Evolutionary conservation across 202 grass and related monocot genomes (phyloP).

Genomic region (Thinopyrum obtusiflorum): DNA sequence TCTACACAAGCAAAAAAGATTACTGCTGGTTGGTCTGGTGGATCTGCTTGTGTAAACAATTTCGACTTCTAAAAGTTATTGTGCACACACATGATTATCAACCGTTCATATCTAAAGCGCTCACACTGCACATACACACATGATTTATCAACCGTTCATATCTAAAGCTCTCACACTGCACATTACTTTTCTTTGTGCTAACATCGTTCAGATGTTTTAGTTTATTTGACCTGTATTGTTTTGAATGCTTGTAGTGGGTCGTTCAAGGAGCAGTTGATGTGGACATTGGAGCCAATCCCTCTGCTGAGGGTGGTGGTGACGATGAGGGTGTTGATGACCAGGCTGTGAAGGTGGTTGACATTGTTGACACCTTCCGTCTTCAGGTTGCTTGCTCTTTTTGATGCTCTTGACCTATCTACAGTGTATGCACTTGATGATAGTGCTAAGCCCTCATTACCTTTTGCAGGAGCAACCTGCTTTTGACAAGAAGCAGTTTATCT

Average conservation of each 20-base stretch:
- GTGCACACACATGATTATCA: no score
- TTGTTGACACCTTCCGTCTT: slow-evolving; percentile 85
- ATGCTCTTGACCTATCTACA: background rate
- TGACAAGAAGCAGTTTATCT: slow-evolving; percentile 73
- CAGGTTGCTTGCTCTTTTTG: slow-evolving; percentile 39
- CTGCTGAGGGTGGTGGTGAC: slow-evolving; percentile 63
- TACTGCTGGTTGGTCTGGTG: no score
- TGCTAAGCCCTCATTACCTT: background rate
- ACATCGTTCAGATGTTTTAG: background rate
- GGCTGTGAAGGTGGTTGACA: slow-evolving; percentile 71
- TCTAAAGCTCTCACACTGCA: no score
- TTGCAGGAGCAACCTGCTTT: slow-evolving; percentile 83
- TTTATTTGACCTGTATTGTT: background rate
- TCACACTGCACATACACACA: no score
- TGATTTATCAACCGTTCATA: no score
- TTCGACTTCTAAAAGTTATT: no score
- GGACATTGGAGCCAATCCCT: slow-evolving; percentile 88
- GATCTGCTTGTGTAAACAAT: no score
- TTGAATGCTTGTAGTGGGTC: slow-evolving; percentile 58
- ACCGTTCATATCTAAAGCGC: no score
- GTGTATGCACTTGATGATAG: background rate
- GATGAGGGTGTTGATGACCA: slow-evolving; percentile 71
- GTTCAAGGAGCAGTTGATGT: slow-evolving; percentile 55
- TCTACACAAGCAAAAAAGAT: no score
- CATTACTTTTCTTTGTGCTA: no score